A percentile compares a stretch with the other conserved stretches of the same genome.
Evolutionary conservation across 495 filamentous ascomycete genomes (phyloP).

Genomic region (Podospora pseudoanserina): DNA sequence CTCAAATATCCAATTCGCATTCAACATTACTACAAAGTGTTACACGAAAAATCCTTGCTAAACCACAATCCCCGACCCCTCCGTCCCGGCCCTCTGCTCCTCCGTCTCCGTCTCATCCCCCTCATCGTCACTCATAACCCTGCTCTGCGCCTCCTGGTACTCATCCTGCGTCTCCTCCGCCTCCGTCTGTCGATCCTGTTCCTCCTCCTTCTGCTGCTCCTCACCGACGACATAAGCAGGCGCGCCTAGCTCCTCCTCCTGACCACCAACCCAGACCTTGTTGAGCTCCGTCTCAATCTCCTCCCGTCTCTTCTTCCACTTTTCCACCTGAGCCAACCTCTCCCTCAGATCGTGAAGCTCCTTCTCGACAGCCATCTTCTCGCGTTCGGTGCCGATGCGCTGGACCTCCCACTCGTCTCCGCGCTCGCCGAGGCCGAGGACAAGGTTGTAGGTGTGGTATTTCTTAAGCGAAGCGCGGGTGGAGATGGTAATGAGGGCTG

Average conservation of each 20-base stretch:
- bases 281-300: slow-evolving; percentile 62
- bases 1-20: neutral
- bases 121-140: neutral
- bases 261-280: slow-evolving; percentile 54
- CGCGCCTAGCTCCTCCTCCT: slow-evolving; percentile 39
- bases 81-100: neutral
- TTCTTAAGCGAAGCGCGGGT: slow-evolving; percentile 90
- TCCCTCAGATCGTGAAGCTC: slow-evolving; percentile 82
- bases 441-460: slow-evolving; percentile 88
- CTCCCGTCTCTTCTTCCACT: slow-evolving; percentile 73
- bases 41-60: neutral
- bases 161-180: slow-evolving; percentile 9
- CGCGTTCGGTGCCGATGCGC: slow-evolving; percentile 84
- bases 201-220: slow-evolving; percentile 5
- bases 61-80: slow-evolving; percentile 8
- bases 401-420: slow-evolving; percentile 80
- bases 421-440: slow-evolving; percentile 66
- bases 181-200: neutral
- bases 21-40: neutral
- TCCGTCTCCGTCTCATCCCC: slow-evolving; percentile 6
- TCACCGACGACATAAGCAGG: slow-evolving; percentile 38
- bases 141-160: slow-evolving; percentile 4
- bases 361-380: slow-evolving; percentile 85
- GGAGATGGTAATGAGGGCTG: slow-evolving; percentile 84
- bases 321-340: slow-evolving; percentile 71